These are phyloP conservation scores for Rhytidiadelphus loreus DNA, from an alignment of 225 moss, liverwort and hornwort genomes.

Conservation along the genomic window DNA sequence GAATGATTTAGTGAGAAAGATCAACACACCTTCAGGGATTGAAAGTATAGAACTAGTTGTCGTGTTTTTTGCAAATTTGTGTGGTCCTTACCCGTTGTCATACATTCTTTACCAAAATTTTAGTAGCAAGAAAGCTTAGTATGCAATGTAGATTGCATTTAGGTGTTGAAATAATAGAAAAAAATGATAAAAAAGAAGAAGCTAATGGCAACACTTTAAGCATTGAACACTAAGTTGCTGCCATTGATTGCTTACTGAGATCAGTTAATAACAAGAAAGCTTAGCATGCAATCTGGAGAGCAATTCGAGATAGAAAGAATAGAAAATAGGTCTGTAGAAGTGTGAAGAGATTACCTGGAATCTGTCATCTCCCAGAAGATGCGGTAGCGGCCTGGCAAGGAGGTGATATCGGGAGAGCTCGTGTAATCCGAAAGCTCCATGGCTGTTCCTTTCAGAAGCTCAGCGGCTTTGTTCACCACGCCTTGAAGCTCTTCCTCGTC, in stretches of 20 bases:
- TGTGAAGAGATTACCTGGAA: slow-evolving; percentile 4
- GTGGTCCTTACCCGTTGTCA: neutral
- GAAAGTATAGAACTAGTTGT: neutral
- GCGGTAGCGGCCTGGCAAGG: slow-evolving; percentile 51
- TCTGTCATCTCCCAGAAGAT: slow-evolving; percentile 67
- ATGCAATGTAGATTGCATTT: neutral
- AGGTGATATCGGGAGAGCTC: slow-evolving; percentile 32
- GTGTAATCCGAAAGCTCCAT: slow-evolving; percentile 75
- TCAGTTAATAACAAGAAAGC: neutral
- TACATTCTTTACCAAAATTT: neutral
- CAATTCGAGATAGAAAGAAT: neutral
- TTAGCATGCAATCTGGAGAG: neutral
- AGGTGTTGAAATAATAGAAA: neutral
- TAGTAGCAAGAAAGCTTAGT: neutral
- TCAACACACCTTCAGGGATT: no score
- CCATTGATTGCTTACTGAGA: neutral
- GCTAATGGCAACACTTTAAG: neutral
- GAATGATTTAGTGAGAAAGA: neutral
- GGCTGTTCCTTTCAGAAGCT: slow-evolving; percentile 12
- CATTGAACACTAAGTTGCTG: neutral
- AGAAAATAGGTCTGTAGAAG: neutral
- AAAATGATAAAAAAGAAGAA: neutral
- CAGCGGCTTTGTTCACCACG: slow-evolving; percentile 25
- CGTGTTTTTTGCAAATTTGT: no score
- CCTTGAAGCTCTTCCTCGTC: slow-evolving; percentile 67